Base-by-base conservation (phyloP, 1,284 basidiomycete genomes). In the Cerrena zonata region DNA sequence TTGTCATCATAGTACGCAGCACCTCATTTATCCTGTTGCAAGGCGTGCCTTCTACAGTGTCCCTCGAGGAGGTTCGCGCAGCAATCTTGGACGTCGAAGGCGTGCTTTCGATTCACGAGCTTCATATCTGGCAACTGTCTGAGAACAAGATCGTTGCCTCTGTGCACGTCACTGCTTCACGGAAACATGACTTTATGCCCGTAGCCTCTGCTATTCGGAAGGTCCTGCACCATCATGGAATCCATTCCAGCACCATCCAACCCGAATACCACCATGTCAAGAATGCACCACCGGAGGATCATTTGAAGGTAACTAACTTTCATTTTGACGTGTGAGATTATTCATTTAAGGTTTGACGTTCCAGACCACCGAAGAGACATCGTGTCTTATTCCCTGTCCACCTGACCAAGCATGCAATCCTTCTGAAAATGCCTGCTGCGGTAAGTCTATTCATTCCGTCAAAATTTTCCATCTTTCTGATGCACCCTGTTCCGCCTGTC, bases 1-100 rank as follows among this genome's bases (percentile, higher is more conserved):
- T 40, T 19, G 39, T 10, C 18, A 40, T 40, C 19, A n/a, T 18
- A 88, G 94, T 96, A 58, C 89, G 86, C 67, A 94, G 91, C 57
- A 91, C 95, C 3, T 94, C 94, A 11, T 94, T 92, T 71, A 98
- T 99, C 64, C 76, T 99, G n/a, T 75, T 99, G 5, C 96, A 99
- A 70, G 95, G 91, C 40, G 95, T 98, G 1, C 96, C 96, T 0
- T 75, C 87, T 0, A 87, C 86, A 10, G 81, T 99, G 15, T 93
- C 92, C 3, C 78, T 99, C 30, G 92, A 95, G 22, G 82, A 85
- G 52, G 89, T 99, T 15, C 84, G 89, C 47, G 69, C 77, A 13
- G 83, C 88, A 4, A 94, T 99, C 56, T 73, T 89, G 23, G 70
- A 72, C 4, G 88, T 97, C 15, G 78, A 86, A 2, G 95, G 96